Conservation (phyloP, 768 basidiomycete species). For the Mycena vitilis region DNA sequence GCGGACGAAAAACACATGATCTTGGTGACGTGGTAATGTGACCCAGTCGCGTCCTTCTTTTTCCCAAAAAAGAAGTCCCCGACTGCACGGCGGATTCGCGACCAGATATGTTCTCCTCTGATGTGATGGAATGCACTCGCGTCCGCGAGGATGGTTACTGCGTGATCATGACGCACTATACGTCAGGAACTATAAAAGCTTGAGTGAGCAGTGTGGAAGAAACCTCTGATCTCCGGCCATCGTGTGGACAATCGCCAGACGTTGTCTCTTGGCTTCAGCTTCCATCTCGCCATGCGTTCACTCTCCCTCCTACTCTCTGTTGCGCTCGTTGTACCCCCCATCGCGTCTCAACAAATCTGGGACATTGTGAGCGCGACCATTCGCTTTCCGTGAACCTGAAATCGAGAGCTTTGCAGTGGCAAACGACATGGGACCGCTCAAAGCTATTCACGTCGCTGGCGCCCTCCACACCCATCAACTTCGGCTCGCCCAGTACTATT, state of each 20-base stretch:
- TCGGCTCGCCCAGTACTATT: constrained; percentile 65
- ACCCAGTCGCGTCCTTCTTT: constrained; percentile 9
- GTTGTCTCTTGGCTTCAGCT: not conserved
- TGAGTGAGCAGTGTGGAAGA: not conserved
- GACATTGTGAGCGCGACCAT: constrained; percentile 55
- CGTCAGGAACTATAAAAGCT: constrained; percentile 19
- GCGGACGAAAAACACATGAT: constrained; percentile 14
- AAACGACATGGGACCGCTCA: constrained; percentile 66
- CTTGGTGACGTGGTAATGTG: constrained; percentile 12
- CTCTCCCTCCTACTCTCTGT: constrained; percentile 30
- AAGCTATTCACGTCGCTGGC: constrained; percentile 63
- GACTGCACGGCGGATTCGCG: not conserved
- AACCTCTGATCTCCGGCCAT: not conserved
- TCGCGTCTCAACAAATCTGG: constrained; percentile 63
- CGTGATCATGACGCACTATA: constrained; percentile 22
- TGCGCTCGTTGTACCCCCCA: constrained; percentile 37
- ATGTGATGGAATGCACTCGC: constrained; percentile 13
- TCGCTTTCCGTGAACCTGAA: constrained; percentile 13
- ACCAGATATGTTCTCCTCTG: constrained; percentile 26
- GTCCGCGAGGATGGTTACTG: constrained; percentile 1
- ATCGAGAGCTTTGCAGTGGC: constrained; percentile 55
- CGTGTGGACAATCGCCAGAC: constrained; percentile 1
- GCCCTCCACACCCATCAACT: constrained; percentile 65
- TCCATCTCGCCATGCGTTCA: constrained; percentile 32
- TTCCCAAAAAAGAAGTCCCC: not conserved